A percentile compares a stretch with the other conserved stretches of the same genome.
Conservation (phyloP, 805 yeast species). For the Hanseniaspora nectarophila region DNA sequence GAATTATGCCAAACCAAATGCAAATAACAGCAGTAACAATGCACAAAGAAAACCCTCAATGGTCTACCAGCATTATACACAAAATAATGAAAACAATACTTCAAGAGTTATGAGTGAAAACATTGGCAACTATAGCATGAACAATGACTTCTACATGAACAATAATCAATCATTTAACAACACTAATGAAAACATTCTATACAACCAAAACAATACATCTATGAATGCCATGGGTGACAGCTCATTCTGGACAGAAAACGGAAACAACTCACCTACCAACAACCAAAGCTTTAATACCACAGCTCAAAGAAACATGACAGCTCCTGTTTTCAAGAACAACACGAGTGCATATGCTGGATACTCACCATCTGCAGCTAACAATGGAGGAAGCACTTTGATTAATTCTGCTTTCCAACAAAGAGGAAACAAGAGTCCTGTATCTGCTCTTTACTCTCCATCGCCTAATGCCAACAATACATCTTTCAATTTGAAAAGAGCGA, state of each 20-base stretch:
- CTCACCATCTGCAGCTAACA: background rate
- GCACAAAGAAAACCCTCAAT: conserved; percentile 11
- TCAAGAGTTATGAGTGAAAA: conserved; percentile 5
- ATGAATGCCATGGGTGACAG: background rate
- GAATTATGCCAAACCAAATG: conserved; percentile 3
- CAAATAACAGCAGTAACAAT: background rate
- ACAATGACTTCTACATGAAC: background rate
- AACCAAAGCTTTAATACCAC: background rate
- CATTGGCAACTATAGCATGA: background rate
- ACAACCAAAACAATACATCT: background rate
- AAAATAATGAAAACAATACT: background rate
- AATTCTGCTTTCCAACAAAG: background rate
- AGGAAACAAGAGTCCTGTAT: conserved; percentile 2
- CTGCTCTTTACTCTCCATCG: background rate
- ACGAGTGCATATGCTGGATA: background rate
- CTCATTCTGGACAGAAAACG: conserved; percentile 3
- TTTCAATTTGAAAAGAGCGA: conserved; percentile 6
- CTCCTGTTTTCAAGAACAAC: conserved; percentile 7
- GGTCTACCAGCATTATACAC: conserved; percentile 10
- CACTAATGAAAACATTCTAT: background rate
- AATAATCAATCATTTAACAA: conserved; percentile 6
- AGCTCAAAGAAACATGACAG: conserved; percentile 10
- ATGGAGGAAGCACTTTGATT: background rate
- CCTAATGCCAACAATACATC: background rate
- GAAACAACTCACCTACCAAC: background rate